Percentiles rank a stretch among this genome's conserved stretches.
These are phyloP conservation scores for Dactylis glomerata DNA, from an alignment of 176 grass and related monocot genomes.

Conservation along the genomic window DNA sequence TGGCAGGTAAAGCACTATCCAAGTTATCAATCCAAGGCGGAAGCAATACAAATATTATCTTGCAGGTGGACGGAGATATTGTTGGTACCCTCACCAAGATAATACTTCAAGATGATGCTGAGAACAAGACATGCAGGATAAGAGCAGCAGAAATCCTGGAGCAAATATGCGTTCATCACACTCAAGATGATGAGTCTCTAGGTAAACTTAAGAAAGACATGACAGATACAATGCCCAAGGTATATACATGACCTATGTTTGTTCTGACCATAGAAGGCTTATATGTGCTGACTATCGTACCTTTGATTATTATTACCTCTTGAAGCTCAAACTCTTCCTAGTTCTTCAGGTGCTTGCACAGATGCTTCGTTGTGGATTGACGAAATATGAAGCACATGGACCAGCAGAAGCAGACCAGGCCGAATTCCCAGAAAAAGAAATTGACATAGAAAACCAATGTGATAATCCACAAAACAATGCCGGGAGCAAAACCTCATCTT, in stretches of 20 bases:
- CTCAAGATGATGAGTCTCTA: background rate
- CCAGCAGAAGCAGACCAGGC: background rate
- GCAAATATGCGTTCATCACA: background rate
- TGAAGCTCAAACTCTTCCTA: background rate
- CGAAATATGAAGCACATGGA: background rate
- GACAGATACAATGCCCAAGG: background rate
- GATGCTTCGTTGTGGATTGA: background rate
- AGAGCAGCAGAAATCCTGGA: background rate
- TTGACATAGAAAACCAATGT: background rate
- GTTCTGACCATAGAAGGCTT: background rate
- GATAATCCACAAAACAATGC: background rate
- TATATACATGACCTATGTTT: background rate
- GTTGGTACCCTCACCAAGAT: background rate
- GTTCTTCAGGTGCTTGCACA: background rate
- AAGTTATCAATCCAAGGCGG: background rate
- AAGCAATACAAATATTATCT: background rate
- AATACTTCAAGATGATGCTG: background rate
- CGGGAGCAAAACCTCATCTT: background rate
- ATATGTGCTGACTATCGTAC: background rate
- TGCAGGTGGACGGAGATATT: background rate
- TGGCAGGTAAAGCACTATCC: background rate
- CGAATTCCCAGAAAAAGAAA: background rate
- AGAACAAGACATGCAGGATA: background rate
- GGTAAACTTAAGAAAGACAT: background rate
- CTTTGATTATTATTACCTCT: background rate